Conservation (phyloP, 352 stramenopile species). For the Pythium guiyangense region DNA sequence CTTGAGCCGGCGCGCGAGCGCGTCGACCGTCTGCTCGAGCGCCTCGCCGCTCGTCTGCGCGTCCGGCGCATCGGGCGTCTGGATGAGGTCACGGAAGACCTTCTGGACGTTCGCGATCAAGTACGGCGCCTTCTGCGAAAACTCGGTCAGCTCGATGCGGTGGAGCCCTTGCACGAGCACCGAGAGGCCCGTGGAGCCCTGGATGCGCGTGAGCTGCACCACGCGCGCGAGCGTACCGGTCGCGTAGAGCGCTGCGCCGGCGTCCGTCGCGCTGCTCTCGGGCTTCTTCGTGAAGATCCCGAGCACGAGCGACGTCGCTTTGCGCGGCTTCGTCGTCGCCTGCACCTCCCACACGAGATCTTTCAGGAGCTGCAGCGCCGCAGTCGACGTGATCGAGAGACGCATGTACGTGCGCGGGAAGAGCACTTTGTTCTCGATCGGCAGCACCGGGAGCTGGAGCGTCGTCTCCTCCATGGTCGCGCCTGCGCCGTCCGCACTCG, state of each 20-base stretch:
- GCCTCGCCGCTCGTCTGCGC: constrained; percentile 7
- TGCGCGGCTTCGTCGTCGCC: constrained; percentile 33
- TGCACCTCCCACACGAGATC: constrained; percentile 75
- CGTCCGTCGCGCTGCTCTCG: constrained; percentile 10
- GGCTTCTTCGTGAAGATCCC: constrained; percentile 57
- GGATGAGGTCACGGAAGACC: constrained; percentile 10
- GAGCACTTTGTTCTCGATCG: constrained; percentile 64
- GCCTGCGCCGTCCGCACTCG: not conserved
- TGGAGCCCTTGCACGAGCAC: constrained; percentile 66
- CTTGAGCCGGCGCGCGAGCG: constrained; percentile 45
- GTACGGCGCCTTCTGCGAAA: constrained; percentile 53
- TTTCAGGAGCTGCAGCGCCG: constrained; percentile 69
- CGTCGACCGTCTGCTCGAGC: constrained; percentile 25
- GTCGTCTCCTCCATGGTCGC: constrained; percentile 18
- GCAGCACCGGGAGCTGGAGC: constrained; percentile 55
- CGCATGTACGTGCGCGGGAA: constrained; percentile 76
- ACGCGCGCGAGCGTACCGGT: constrained; percentile 66
- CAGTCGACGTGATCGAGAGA: constrained; percentile 55
- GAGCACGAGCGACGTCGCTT: constrained; percentile 40
- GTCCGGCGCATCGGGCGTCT: constrained; percentile 10
- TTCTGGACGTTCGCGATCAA: constrained; percentile 45
- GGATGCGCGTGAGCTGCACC: constrained; percentile 68
- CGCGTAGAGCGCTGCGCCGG: constrained; percentile 38
- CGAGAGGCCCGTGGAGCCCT: constrained; percentile 46
- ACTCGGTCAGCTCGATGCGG: constrained; percentile 40